Evolutionary conservation across 1,284 basidiomycete genomes (phyloP).

Genomic region (Ganoderma leucocontextum): DNA sequence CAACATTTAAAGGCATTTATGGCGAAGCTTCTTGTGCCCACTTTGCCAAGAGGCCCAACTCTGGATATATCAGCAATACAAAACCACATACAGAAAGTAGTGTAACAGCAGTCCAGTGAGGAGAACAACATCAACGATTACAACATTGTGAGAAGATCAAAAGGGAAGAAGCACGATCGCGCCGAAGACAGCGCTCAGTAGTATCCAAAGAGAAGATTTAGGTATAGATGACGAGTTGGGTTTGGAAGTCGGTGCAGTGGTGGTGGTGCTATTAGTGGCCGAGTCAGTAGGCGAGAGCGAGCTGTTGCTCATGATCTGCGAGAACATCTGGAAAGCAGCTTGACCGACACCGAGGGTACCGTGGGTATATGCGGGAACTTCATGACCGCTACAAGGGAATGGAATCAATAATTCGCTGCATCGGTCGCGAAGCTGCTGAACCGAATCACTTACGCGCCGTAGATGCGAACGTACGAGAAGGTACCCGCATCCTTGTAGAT

Average conservation of each 20-base stretch:
- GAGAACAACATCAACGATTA: neutral
- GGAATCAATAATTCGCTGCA: neutral
- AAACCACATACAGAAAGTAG: neutral
- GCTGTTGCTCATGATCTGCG: conserved; percentile 38
- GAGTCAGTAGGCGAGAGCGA: conserved; percentile 31
- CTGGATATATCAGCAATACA: neutral
- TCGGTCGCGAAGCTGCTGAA: neutral
- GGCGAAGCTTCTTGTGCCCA: no score
- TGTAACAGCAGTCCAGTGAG: neutral
- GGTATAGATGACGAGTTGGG: conserved; percentile 23
- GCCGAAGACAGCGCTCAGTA: conserved; percentile 13
- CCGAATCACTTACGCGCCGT: conserved; percentile 35
- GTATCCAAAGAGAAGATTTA: conserved; percentile 21
- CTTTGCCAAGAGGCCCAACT: neutral
- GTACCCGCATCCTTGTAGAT: conserved; percentile 68
- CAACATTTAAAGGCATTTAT: no score
- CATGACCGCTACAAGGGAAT: conserved; percentile 33
- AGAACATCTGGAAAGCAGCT: conserved; percentile 39
- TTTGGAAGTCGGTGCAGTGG: conserved; percentile 15
- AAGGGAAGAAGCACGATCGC: conserved; percentile 12
- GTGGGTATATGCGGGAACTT: conserved; percentile 38
- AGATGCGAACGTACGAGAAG: conserved; percentile 66
- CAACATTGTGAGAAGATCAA: conserved; percentile 1
- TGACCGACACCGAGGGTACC: conserved; percentile 35
- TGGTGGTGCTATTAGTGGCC: conserved; percentile 4